Conservation (phyloP, 1,284 basidiomycete genomes). For the Neolentinus lepideus region DNA sequence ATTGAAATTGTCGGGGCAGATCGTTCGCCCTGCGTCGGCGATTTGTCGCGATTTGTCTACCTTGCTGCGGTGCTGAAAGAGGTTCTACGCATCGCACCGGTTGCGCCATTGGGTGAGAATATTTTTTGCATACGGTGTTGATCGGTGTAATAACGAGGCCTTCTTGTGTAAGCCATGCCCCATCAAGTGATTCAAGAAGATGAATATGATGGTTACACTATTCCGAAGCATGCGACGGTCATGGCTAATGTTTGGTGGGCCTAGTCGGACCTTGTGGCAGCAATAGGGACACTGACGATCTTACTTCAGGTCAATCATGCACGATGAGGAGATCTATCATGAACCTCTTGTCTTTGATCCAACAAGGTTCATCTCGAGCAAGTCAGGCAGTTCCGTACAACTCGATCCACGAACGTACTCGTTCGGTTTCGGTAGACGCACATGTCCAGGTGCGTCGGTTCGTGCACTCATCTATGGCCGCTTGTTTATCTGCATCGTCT, state of each 20-base stretch:
- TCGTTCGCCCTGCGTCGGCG: conserved; percentile 20
- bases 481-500: not conserved
- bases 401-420: not conserved
- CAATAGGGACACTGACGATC: not conserved
- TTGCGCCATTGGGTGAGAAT: conserved; percentile 14
- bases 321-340: conserved; percentile 17
- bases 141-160: not conserved
- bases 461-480: not conserved
- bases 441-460: not conserved
- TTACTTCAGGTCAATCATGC: conserved; percentile 14
- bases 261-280: not conserved
- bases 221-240: conserved; percentile 12
- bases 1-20: conserved; percentile 10
- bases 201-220: conserved; percentile 11
- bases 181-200: conserved; percentile 8
- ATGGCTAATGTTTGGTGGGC: conserved; percentile 13
- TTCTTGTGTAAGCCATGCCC: not conserved
- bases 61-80: conserved; percentile 22
- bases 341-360: conserved; percentile 18
- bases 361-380: conserved; percentile 14
- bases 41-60: conserved; percentile 22
- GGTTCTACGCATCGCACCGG: conserved; percentile 18
- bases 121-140: not conserved
- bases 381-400: not conserved
- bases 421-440: conserved; percentile 1